Evolutionary conservation across 306 rosid genomes (phyloP).

Genomic region (Senna tora): DNA sequence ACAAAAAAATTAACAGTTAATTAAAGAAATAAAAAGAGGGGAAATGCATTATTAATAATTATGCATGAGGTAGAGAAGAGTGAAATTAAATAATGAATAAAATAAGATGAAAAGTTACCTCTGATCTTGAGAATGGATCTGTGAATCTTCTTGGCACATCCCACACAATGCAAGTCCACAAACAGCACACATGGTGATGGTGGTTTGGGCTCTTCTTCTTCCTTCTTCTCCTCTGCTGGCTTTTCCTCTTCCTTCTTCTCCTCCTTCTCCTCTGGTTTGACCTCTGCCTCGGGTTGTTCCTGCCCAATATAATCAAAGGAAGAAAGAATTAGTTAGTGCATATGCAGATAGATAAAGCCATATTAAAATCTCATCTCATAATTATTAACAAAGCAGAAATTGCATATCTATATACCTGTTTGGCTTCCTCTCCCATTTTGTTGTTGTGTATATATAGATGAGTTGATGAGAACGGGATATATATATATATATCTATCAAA

Average conservation of each 20-base stretch:
- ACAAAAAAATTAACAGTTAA: background rate
- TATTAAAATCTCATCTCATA: background rate
- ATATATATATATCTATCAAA: no score
- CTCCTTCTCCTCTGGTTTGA: slow-evolving; percentile 39
- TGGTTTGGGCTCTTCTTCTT: slow-evolving; percentile 67
- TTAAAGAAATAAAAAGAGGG: slow-evolving; percentile 1
- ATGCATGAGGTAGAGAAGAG: slow-evolving; percentile 1
- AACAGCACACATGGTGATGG: slow-evolving; percentile 64
- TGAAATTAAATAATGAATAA: background rate
- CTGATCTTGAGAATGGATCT: slow-evolving; percentile 64
- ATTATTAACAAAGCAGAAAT: slow-evolving; percentile 12
- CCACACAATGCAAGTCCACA: slow-evolving; percentile 86
- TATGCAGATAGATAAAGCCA: background rate
- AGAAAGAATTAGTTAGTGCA: background rate
- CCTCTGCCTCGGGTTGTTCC: slow-evolving; percentile 26
- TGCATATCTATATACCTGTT: slow-evolving; percentile 54
- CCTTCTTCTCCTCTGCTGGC: slow-evolving; percentile 47
- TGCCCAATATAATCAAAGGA: background rate
- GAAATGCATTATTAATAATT: no score
- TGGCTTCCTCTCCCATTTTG: slow-evolving; percentile 85
- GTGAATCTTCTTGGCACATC: slow-evolving; percentile 88
- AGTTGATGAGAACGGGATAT: no score
- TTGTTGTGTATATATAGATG: no score
- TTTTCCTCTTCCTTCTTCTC: slow-evolving; percentile 32
- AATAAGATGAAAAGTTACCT: slow-evolving; percentile 43